Conservation (phyloP, 345 rosid species). For the Brassica napus region DNA sequence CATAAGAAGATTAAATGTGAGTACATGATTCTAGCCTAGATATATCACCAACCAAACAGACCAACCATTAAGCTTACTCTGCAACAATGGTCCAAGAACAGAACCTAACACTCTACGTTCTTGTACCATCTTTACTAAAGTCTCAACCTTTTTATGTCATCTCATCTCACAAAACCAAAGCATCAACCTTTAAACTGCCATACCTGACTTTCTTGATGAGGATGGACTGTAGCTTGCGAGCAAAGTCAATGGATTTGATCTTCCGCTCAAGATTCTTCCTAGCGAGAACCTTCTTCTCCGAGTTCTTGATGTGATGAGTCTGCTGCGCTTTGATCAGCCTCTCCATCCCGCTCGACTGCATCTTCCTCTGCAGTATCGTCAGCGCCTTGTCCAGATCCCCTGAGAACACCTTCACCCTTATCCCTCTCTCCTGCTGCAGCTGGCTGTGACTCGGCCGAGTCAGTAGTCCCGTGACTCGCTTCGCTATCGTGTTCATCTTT, state of each 20-base stretch:
- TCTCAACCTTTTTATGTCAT: background rate
- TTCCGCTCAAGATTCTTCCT: conserved; percentile 68
- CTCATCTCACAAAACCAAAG: background rate
- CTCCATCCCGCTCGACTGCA: conserved; percentile 88
- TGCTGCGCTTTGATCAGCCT: conserved; percentile 68
- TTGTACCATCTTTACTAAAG: background rate
- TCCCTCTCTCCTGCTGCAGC: conserved; percentile 74
- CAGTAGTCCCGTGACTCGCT: conserved; percentile 36
- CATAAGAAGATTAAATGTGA: no score
- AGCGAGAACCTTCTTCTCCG: conserved; percentile 90
- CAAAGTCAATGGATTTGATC: conserved; percentile 67
- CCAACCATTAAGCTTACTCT: no score
- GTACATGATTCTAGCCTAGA: no score
- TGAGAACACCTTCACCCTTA: conserved; percentile 65
- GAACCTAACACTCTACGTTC: no score
- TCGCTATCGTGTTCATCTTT: conserved; percentile 40
- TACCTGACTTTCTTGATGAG: conserved; percentile 78
- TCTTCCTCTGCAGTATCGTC: conserved; percentile 65
- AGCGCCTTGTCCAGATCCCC: conserved; percentile 78
- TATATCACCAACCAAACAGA: no score
- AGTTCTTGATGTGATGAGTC: conserved; percentile 78
- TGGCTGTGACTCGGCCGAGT: conserved; percentile 39
- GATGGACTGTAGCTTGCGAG: conserved; percentile 76
- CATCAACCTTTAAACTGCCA: background rate
- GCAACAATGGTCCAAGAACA: no score